phyloP scores from a whole-genome alignment of 306 rosid genomes.

The Prunus armeniaca region DNA sequence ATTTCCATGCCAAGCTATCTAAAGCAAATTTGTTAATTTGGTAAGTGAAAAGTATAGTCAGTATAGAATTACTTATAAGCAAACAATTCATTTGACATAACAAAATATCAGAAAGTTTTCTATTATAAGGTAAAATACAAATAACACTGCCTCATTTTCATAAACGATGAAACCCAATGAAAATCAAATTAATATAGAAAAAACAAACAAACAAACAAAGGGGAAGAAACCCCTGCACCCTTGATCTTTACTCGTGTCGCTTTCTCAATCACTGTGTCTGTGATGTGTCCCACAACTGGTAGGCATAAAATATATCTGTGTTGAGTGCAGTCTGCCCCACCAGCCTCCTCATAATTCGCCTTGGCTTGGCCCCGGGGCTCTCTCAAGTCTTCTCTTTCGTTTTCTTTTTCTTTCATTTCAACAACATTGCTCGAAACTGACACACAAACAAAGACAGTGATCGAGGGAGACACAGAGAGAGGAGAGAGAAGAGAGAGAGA shows the following conservation, averaged over 20 bases:
- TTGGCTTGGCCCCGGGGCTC: not conserved
- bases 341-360: not conserved
- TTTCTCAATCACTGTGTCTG: not conserved
- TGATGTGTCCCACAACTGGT: not conserved
- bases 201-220: too few relatives aligned
- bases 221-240: too few relatives aligned
- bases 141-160: too few relatives aligned
- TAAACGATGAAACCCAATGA: too few relatives aligned
- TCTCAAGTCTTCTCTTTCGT: not conserved
- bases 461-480: not conserved
- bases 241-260: not conserved
- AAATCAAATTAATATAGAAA: too few relatives aligned
- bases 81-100: too few relatives aligned
- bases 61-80: too few relatives aligned
- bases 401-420: slow-evolving; percentile 6
- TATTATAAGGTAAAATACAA: too few relatives aligned
- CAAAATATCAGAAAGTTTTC: too few relatives aligned
- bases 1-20: not conserved
- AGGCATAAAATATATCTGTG: not conserved
- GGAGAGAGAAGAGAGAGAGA: slow-evolving; percentile 2
- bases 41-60: too few relatives aligned
- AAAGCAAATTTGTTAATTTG: not conserved
- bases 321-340: not conserved
- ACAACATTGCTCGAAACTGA: slow-evolving; percentile 8
- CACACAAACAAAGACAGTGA: not conserved